Percentiles rank a stretch among this genome's conserved stretches.
These are phyloP conservation scores for Periconia sp. DNA, from an alignment of 2,329 filamentous ascomycete species.

Conservation along the genomic window DNA sequence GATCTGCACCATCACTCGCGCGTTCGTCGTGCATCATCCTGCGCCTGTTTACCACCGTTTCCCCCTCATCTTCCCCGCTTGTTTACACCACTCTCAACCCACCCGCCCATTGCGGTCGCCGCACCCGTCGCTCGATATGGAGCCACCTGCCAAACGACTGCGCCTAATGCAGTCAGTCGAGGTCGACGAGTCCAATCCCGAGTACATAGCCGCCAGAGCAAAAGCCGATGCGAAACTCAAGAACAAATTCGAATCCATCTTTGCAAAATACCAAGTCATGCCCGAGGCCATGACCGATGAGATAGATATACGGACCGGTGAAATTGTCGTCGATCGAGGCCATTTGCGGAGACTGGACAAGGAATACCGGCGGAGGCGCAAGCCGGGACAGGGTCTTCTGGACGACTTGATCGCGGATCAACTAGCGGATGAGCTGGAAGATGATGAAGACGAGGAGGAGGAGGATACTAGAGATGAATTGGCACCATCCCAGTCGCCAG, in stretches of 20 bases:
- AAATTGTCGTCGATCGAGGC: constrained; percentile 88
- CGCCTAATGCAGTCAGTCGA: constrained; percentile 50
- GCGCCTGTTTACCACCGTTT: constrained; percentile 21
- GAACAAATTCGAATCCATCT: constrained; percentile 83
- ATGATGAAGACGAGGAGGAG: constrained; percentile 39
- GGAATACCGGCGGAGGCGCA: constrained; percentile 20
- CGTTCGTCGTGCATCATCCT: constrained; percentile 23
- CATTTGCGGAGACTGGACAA: constrained; percentile 66
- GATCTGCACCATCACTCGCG: not conserved
- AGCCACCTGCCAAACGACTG: constrained; percentile 62
- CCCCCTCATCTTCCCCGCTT: constrained; percentile 5
- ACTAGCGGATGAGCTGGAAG: constrained; percentile 35
- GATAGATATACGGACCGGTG: constrained; percentile 79
- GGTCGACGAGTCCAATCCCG: constrained; percentile 34
- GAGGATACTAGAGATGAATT: constrained; percentile 32
- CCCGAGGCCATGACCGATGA: constrained; percentile 85
- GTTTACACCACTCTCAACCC: constrained; percentile 1
- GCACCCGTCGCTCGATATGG: constrained; percentile 48
- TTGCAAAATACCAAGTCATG: constrained; percentile 82
- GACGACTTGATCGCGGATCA: constrained; percentile 27
- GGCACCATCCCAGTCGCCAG: constrained; percentile 22
- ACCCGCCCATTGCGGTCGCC: constrained; percentile 1
- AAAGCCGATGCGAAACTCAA: constrained; percentile 46
- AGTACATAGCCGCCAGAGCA: constrained; percentile 43
- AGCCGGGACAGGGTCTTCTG: constrained; percentile 15